These are phyloP conservation scores for Pseudozyma tsukubaensis DNA, from an alignment of 1,284 basidiomycete genomes.

Conservation along the genomic window DNA sequence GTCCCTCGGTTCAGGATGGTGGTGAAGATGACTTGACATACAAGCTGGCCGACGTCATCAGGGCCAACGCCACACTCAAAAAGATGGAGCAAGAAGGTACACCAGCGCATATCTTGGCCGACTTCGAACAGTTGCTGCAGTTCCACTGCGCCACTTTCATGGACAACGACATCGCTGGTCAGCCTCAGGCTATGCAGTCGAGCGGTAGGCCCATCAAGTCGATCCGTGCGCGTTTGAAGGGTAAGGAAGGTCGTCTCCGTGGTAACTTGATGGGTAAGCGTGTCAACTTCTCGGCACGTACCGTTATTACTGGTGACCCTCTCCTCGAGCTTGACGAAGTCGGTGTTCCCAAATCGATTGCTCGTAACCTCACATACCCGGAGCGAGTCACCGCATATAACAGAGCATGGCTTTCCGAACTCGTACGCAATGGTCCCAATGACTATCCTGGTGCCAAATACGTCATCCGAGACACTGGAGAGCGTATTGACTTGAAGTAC, in stretches of 20 bases:
- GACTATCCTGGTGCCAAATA: conserved; percentile 96
- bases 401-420: conserved; percentile 90
- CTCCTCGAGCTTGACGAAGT: conserved; percentile 97
- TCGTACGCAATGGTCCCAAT: conserved; percentile 96
- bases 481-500: conserved; percentile 96
- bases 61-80: conserved; percentile 89
- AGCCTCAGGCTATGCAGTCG: conserved; percentile 96
- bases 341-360: conserved; percentile 95
- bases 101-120: conserved; percentile 92
- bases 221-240: conserved; percentile 96
- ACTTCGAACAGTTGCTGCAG: conserved; percentile 91
- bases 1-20: conserved; percentile 96
- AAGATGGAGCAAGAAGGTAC: conserved; percentile 96
- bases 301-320: conserved; percentile 98
- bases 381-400: conserved; percentile 99
- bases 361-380: conserved; percentile 97
- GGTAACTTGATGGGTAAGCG: conserved; percentile 99
- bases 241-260: conserved; percentile 96
- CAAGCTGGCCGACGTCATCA: conserved; percentile 97
- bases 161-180: conserved; percentile 99
- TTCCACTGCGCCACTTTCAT: conserved; percentile 99
- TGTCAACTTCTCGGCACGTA: conserved; percentile 98
- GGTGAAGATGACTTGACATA: conserved; percentile 99
- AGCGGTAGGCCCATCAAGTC: conserved; percentile 98
- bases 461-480: conserved; percentile 96